A percentile compares a stretch with the other conserved stretches of the same genome.
Conservation (phyloP, 2,329 filamentous ascomycete genomes). For the Botrytis tulipae region DNA sequence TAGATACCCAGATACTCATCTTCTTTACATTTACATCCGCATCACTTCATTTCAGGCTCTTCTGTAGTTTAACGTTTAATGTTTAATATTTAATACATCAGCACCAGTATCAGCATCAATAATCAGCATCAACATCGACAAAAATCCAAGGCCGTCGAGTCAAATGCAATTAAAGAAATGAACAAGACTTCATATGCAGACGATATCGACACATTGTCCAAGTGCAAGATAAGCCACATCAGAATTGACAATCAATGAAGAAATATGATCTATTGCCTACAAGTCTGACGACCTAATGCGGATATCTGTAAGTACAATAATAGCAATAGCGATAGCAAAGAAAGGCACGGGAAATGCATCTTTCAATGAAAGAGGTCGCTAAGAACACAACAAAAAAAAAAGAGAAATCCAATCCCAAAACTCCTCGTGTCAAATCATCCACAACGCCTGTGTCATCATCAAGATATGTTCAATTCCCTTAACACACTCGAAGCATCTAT, state of each 20-base stretch:
- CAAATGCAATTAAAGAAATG: no score
- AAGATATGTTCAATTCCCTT: neutral
- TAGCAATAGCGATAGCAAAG: neutral
- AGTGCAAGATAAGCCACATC: neutral
- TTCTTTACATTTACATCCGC: no score
- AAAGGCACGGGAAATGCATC: neutral
- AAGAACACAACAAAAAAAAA: neutral
- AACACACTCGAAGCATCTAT: conserved; percentile 41
- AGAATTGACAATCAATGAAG: neutral
- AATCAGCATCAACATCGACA: no score
- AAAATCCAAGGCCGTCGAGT: no score
- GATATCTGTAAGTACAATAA: neutral
- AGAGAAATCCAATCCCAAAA: conserved; percentile 6
- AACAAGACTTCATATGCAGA: no score
- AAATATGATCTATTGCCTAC: neutral
- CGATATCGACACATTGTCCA: neutral
- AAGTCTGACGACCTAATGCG: neutral
- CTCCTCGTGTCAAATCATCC: neutral
- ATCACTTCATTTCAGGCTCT: no score
- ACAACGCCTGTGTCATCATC: conserved; percentile 24
- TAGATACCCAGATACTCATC: no score
- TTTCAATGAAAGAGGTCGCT: neutral
- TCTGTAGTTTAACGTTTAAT: no score
- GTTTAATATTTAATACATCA: no score
- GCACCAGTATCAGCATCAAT: no score